Evolutionary conservation across 2,329 filamentous ascomycete genomes (phyloP), one percentile per base, ranked within the genome.

Genomic region (Colletotrichum musae): DNA sequence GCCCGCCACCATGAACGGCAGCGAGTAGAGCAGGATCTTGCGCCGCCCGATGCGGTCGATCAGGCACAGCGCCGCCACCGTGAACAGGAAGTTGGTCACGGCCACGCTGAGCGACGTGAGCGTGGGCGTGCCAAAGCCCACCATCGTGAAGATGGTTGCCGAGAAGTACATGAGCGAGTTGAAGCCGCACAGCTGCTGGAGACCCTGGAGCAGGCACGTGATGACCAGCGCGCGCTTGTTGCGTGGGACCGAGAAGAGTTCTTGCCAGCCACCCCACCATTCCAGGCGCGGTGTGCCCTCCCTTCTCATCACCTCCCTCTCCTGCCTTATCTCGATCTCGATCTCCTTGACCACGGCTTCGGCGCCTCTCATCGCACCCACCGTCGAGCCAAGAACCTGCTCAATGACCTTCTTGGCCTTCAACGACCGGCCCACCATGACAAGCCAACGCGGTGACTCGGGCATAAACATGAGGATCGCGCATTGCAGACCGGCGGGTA

Each of bases 151-250:
- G 36, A 95, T 94, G 7, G 93, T 94, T 4, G 92, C 93, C 0
- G 93, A 94, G 77, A 94, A 97, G 80, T 97, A 97, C 94, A 97
- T 97, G 36, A 97, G 85, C 12, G 93, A 94, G 81, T 97, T 97
- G 52, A 96, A 96, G 1, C 93, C 94, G 75, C 93, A 96, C 1
- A 97, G 86, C 78, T 98, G 95, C 80, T 98, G 95, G 6, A 97
- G 83, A 0, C 91, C 94, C 76, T 98, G 95, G 2, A 98, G 85
- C 72, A 96, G 87, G 80, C 94, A 97, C 1, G 95, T 94, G 77
- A 98, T 96, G 0, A 88, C 88, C 76, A 98, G 80, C 0, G 95
- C 95, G 70, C 94, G 88, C 59, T 91, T 84, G 74, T 94, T 93
- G 65, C 88, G 91, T 75, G 82, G 86, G 72, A 88, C 87, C 16